Percentiles rank a stretch among this genome's conserved stretches.
phyloP scores from a whole-genome alignment of 2,329 filamentous ascomycete species.

The Cordyceps farinosa region DNA sequence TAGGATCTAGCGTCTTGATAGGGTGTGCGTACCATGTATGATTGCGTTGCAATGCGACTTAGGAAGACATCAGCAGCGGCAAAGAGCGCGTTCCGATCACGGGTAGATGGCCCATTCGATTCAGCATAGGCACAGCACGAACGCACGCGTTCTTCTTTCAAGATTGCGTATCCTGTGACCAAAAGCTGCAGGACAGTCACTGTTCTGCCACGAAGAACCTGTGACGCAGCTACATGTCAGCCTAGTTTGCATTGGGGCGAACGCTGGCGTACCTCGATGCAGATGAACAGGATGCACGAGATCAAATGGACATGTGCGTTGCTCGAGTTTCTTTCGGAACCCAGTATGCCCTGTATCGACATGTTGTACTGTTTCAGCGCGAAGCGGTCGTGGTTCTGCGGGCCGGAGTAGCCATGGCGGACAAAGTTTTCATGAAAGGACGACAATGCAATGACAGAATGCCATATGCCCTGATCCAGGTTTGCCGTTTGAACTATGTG shows the following conservation, averaged over 20 bases:
- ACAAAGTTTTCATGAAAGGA: slow-evolving; percentile 13
- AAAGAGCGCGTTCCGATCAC: slow-evolving; percentile 5
- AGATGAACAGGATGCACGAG: slow-evolving; percentile 17
- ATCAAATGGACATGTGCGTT: slow-evolving; percentile 15
- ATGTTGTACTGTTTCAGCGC: slow-evolving; percentile 17
- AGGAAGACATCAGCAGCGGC: slow-evolving; percentile 6
- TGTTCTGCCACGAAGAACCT: slow-evolving; percentile 7
- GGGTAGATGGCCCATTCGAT: not conserved
- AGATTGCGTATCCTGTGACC: slow-evolving; percentile 3
- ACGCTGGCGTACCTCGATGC: slow-evolving; percentile 9
- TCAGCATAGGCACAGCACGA: not conserved
- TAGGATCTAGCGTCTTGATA: not conserved
- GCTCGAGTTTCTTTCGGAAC: not conserved
- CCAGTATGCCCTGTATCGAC: slow-evolving; percentile 14
- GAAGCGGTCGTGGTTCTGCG: slow-evolving; percentile 5
- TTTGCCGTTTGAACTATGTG: slow-evolving; percentile 11
- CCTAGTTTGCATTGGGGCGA: not conserved
- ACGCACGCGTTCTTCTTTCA: slow-evolving; percentile 6
- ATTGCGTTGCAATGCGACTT: slow-evolving; percentile 9
- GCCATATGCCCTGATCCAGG: slow-evolving; percentile 11
- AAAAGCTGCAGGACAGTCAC: slow-evolving; percentile 9
- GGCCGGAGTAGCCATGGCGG: not conserved
- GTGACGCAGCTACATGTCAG: not conserved
- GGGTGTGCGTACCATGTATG: not conserved
- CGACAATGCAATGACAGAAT: slow-evolving; percentile 12